phyloP scores from a whole-genome alignment of 2,329 filamentous ascomycete species.

The Bipolaris gigantea region DNA sequence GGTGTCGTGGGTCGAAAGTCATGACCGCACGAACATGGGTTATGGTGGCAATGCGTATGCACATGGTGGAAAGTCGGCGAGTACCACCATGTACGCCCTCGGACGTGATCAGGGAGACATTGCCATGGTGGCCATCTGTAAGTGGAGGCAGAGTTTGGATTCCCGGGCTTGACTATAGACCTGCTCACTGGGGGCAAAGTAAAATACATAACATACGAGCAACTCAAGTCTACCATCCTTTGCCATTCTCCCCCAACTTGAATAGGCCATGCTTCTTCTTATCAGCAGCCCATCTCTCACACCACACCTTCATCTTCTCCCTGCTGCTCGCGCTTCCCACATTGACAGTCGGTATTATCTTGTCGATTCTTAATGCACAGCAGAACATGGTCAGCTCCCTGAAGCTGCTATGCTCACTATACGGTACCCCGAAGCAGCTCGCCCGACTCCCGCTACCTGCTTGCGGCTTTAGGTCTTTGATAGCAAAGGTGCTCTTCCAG shows the following conservation, averaged over 20 bases:
- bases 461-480: conserved; percentile 75
- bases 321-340: conserved; percentile 65
- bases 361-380: conserved; percentile 82
- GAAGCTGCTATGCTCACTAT: conserved; percentile 94
- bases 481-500: conserved; percentile 76
- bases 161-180: background rate
- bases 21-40: background rate
- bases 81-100: too few species aligned
- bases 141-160: background rate
- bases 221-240: conserved; percentile 7
- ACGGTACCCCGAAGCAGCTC: conserved; percentile 90
- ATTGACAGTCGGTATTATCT: conserved; percentile 92
- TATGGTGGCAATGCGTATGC: too few species aligned
- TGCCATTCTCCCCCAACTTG: conserved; percentile 26
- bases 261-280: conserved; percentile 65
- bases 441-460: conserved; percentile 80
- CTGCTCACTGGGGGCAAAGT: too few species aligned
- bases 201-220: too few species aligned
- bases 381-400: conserved; percentile 92
- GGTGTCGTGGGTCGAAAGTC: too few species aligned
- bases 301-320: conserved; percentile 68
- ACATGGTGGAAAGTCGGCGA: too few species aligned
- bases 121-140: background rate
- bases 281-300: conserved; percentile 64
- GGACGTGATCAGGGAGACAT: too few species aligned